A percentile compares a stretch with the other conserved stretches of the same genome.
Evolutionary conservation across 768 basidiomycete species (phyloP).

Genomic region (Chalciporus piperatus): DNA sequence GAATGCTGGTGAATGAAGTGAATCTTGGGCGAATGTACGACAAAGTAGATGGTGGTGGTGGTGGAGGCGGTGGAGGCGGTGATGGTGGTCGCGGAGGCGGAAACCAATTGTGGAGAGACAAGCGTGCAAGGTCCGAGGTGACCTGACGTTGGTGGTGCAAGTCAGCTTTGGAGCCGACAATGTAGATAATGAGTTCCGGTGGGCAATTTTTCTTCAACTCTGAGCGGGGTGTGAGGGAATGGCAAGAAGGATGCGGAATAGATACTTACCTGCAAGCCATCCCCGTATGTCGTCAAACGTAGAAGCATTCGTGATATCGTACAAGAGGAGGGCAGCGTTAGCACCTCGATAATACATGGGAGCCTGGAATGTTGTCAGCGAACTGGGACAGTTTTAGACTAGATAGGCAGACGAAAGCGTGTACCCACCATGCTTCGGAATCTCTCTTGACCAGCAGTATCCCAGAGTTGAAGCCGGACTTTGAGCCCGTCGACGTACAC

Average conservation of each 20-base stretch:
- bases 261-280: conserved; percentile 77
- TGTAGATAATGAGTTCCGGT: conserved; percentile 87
- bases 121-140: conserved; percentile 77
- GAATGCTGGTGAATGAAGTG: conserved; percentile 45
- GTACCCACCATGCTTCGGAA: conserved; percentile 81
- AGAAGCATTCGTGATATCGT: conserved; percentile 89
- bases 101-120: conserved; percentile 84
- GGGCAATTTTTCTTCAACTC: conserved; percentile 89
- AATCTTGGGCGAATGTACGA: conserved; percentile 37
- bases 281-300: conserved; percentile 89
- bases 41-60: conserved; percentile 40
- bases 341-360: conserved; percentile 98
- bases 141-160: conserved; percentile 69
- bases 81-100: conserved; percentile 72
- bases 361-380: conserved; percentile 49
- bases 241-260: background rate
- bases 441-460: conserved; percentile 91
- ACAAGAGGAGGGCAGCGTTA: conserved; percentile 89
- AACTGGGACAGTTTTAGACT: conserved; percentile 13
- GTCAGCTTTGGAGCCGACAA: conserved; percentile 93
- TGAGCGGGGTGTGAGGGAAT: conserved; percentile 29
- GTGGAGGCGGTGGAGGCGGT: conserved; percentile 63
- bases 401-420: background rate
- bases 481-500: conserved; percentile 80
- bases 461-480: conserved; percentile 87